These are phyloP conservation scores for Mycena filopes DNA, from an alignment of 768 basidiomycete species.

Conservation along the genomic window DNA sequence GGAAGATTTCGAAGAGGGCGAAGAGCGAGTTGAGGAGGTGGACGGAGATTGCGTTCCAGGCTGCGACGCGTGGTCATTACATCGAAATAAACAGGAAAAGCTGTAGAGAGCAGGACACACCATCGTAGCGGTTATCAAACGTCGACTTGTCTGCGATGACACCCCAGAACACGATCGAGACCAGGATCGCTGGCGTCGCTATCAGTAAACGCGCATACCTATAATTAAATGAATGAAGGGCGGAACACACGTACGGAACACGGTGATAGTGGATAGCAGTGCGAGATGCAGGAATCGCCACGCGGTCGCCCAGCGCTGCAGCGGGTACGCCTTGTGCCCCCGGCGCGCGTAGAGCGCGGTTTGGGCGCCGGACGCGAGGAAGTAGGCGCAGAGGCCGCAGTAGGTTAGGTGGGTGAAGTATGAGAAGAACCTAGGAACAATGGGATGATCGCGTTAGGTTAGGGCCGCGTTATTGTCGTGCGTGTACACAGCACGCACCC, in stretches of 20 bases:
- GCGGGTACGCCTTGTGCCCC: constrained; percentile 45
- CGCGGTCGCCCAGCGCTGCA: constrained; percentile 57
- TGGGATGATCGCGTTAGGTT: background rate
- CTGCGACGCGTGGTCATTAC: constrained; percentile 34
- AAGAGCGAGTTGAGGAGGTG: constrained; percentile 57
- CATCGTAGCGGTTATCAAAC: constrained; percentile 21
- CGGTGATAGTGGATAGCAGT: constrained; percentile 50
- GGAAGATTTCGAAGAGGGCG: constrained; percentile 56
- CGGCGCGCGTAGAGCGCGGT: constrained; percentile 47
- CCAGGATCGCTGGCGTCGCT: constrained; percentile 44
- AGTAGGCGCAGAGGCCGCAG: constrained; percentile 55
- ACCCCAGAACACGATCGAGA: constrained; percentile 38
- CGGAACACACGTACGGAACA: constrained; percentile 49
- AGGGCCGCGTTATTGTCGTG: background rate
- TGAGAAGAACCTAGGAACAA: constrained; percentile 49
- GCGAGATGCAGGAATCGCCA: constrained; percentile 55
- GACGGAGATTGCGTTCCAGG: constrained; percentile 56
- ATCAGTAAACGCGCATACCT: no score
- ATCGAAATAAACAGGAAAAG: background rate
- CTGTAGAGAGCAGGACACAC: constrained; percentile 1
- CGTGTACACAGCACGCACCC: constrained; percentile 34
- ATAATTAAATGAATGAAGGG: background rate
- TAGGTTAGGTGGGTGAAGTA: constrained; percentile 61
- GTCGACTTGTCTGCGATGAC: constrained; percentile 22
- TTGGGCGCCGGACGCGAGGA: constrained; percentile 58